These are phyloP conservation scores for Austroboletus eburneus DNA, from an alignment of 768 basidiomycete genomes.

Conservation along the genomic window DNA sequence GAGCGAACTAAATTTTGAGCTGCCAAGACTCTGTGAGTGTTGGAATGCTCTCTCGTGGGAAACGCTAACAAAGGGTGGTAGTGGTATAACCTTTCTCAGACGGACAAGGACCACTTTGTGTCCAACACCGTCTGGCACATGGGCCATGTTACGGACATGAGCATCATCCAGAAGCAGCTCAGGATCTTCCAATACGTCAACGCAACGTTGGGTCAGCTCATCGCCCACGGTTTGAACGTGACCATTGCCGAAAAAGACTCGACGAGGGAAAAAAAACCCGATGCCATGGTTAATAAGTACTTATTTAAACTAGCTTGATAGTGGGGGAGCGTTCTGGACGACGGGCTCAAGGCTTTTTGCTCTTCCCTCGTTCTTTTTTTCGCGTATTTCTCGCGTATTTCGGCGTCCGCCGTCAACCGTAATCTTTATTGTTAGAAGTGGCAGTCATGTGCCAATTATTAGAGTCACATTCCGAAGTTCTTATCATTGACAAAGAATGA, in stretches of 20 bases:
- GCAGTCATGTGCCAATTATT: too few relatives aligned
- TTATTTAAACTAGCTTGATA: too few relatives aligned
- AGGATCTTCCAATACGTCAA: conserved; percentile 37
- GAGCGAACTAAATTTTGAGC: conserved; percentile 38
- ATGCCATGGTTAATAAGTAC: too few relatives aligned
- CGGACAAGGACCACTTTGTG: conserved; percentile 35
- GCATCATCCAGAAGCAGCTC: conserved; percentile 31
- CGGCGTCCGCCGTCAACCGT: too few relatives aligned
- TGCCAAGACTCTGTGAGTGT: conserved; percentile 30
- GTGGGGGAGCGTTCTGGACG: too few relatives aligned
- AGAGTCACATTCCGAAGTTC: too few relatives aligned
- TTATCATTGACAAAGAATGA: too few relatives aligned
- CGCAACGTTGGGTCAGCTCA: conserved; percentile 30
- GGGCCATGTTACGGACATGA: conserved; percentile 27
- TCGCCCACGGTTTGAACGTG: conserved; percentile 32
- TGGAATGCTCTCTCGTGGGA: background rate
- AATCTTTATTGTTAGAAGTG: too few relatives aligned
- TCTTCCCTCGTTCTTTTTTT: too few relatives aligned
- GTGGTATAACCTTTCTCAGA: conserved; percentile 34
- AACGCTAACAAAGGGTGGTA: background rate
- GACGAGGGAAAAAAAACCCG: too few relatives aligned
- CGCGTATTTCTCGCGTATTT: too few relatives aligned
- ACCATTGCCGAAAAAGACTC: conserved; percentile 2
- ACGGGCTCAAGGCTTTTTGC: too few relatives aligned
- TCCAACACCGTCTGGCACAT: conserved; percentile 38